Evolutionary conservation across 2,329 filamentous ascomycete genomes (phyloP).

Genomic region (Diaporthe vaccinii): DNA sequence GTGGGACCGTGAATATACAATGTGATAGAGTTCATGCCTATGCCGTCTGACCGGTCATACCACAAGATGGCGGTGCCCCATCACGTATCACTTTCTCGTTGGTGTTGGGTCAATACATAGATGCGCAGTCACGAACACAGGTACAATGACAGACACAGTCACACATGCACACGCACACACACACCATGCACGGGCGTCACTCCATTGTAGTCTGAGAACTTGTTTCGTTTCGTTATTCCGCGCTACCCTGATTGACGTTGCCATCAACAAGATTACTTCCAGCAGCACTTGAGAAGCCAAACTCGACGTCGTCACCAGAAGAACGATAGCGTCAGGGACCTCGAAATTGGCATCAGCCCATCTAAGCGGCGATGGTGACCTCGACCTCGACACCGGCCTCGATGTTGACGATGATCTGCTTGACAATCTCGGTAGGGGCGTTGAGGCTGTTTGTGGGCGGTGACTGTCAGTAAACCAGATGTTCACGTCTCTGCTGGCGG

Average conservation of each 20-base stretch:
- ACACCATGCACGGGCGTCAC: neutral
- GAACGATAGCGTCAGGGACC: neutral
- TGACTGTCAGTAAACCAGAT: too few species aligned
- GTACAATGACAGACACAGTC: neutral
- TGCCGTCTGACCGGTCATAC: neutral
- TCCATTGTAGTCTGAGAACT: neutral
- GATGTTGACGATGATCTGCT: constrained; percentile 97
- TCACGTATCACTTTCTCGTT: neutral
- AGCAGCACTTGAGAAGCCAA: constrained; percentile 18
- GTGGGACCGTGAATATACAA: neutral
- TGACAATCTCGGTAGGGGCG: constrained; percentile 97
- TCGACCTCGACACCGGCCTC: constrained; percentile 94
- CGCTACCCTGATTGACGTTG: constrained; percentile 38
- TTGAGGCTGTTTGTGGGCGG: constrained; percentile 71
- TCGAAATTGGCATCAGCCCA: neutral
- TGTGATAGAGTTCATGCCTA: neutral
- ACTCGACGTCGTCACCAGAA: neutral
- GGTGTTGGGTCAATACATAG: neutral
- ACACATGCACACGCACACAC: neutral
- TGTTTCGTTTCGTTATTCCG: neutral
- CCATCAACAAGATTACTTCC: constrained; percentile 8
- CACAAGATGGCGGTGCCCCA: neutral
- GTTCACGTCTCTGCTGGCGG: too few species aligned
- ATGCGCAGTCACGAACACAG: neutral
- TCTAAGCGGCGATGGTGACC: constrained; percentile 89